phyloP scores from a whole-genome alignment of 2,329 filamentous ascomycete species.

The Lachnellula suecica region DNA sequence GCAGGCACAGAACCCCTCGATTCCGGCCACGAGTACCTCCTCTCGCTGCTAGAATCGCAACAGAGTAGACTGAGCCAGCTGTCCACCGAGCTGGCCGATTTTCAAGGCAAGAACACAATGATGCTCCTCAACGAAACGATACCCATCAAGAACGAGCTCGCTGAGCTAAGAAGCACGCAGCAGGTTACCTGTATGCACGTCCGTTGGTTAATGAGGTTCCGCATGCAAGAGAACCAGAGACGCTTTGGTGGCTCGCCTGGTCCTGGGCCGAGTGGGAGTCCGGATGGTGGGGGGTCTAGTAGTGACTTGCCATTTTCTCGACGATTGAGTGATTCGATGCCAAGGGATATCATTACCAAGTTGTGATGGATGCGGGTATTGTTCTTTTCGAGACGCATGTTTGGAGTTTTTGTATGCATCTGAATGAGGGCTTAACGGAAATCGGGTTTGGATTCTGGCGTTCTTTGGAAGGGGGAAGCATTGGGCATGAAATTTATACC shows the following conservation, averaged over 20 bases:
- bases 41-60: constrained; percentile 48
- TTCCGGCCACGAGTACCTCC: constrained; percentile 43
- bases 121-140: constrained; percentile 62
- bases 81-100: constrained; percentile 54
- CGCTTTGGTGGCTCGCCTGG: constrained; percentile 17
- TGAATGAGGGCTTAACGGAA: not conserved
- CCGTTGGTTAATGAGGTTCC: constrained; percentile 34
- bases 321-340: constrained; percentile 23
- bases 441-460: not conserved
- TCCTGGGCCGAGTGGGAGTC: constrained; percentile 9
- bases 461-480: not conserved
- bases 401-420: not conserved
- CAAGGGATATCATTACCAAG: constrained; percentile 25
- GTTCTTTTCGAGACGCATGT: not conserved
- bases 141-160: constrained; percentile 62
- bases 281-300: constrained; percentile 18
- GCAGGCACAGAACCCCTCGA: constrained; percentile 26
- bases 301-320: constrained; percentile 9
- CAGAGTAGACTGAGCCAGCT: constrained; percentile 57
- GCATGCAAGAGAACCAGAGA: constrained; percentile 30
- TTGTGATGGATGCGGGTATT: constrained; percentile 9
- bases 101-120: constrained; percentile 59
- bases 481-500: not conserved
- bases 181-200: constrained; percentile 35
- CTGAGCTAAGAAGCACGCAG: constrained; percentile 42